Evolutionary conservation across 1,284 basidiomycete species (phyloP).

Genomic region (Ceratorhiza oryzae-sativae): DNA sequence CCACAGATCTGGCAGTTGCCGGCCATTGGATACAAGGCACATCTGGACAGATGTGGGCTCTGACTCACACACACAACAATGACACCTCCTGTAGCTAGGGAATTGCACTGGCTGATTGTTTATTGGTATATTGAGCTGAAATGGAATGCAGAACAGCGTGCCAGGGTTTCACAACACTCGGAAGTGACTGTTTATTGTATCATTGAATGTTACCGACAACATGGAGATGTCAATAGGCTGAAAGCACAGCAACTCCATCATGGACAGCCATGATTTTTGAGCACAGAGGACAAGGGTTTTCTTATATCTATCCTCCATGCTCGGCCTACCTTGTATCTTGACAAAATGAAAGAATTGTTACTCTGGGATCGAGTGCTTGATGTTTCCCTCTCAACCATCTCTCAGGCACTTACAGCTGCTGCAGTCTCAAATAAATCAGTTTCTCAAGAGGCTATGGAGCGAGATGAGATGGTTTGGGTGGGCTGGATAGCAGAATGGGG

Average conservation of each 20-base stretch:
- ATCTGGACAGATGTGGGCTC: not conserved
- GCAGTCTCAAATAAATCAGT: conserved; percentile 46
- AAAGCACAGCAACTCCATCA: not conserved
- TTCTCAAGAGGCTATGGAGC: conserved; percentile 46
- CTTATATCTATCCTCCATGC: conserved; percentile 19
- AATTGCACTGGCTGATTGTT: not conserved
- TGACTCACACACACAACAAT: not conserved
- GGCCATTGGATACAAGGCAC: not conserved
- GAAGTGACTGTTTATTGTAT: not conserved
- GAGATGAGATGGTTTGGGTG: conserved; percentile 47
- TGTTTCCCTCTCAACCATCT: conserved; percentile 42
- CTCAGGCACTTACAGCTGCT: conserved; percentile 26
- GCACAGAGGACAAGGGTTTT: conserved; percentile 1
- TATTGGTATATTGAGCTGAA: not conserved
- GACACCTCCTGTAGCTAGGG: not conserved
- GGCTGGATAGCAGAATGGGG: conserved; percentile 46
- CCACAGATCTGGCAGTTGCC: not conserved
- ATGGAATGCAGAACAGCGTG: conserved; percentile 6
- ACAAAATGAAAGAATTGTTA: conserved; percentile 41
- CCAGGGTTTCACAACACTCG: not conserved
- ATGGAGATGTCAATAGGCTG: not conserved
- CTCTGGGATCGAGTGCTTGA: conserved; percentile 6
- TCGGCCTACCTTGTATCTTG: conserved; percentile 42
- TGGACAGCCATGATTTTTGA: not conserved
- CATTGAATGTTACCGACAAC: not conserved